Percentiles rank a stretch among this genome's conserved stretches.
Conservation (phyloP, 2,329 filamentous ascomycete species). For the Trichothecium sympodiale region DNA sequence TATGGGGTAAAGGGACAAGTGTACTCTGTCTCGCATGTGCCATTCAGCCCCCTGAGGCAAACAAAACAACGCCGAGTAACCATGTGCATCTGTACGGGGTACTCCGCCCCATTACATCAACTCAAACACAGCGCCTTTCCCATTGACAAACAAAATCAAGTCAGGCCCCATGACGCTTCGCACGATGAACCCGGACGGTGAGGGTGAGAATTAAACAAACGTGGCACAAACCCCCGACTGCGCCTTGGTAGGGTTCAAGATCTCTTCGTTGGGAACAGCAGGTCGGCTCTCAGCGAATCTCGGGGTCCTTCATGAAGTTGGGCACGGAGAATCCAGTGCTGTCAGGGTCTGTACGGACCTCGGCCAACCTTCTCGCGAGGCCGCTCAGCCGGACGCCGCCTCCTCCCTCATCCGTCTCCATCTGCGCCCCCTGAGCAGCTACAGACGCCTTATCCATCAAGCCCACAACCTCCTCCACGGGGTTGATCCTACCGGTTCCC, state of each 20-base stretch:
- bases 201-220: no score
- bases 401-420: constrained; percentile 2
- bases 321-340: constrained; percentile 24
- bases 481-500: constrained; percentile 12
- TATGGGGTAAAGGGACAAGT: no score
- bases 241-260: constrained; percentile 7
- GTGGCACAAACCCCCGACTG: no score
- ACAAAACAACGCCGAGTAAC: no score
- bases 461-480: constrained; percentile 16
- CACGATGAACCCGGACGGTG: no score
- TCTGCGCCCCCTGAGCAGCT: constrained; percentile 4
- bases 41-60: no score
- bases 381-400: constrained; percentile 13
- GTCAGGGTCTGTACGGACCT: constrained; percentile 18
- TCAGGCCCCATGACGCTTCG: no score
- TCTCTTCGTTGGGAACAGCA: background rate
- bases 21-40: no score
- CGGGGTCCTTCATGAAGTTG: constrained; percentile 31
- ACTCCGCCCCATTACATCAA: no score
- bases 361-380: constrained; percentile 15
- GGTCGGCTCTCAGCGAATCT: constrained; percentile 21
- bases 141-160: no score
- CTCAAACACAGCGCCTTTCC: no score
- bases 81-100: no score
- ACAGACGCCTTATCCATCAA: constrained; percentile 9